Evolutionary conservation across 169 alveolate species (phyloP).

Genomic region (Plasmodium blacklocki): DNA sequence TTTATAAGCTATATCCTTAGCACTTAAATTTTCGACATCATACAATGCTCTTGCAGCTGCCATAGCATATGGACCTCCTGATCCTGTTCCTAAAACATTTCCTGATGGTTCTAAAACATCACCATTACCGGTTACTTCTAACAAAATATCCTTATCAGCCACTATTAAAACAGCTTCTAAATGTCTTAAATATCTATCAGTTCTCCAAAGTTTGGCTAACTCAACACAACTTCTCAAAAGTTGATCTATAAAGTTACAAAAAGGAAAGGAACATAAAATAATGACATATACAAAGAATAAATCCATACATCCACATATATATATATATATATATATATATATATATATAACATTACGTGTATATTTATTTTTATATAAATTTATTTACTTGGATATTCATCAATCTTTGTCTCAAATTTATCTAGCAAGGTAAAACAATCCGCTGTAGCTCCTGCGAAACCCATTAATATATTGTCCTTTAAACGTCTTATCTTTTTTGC

Average conservation of each 20-base stretch:
- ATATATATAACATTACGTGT: not conserved
- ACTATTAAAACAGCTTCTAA: conserved; percentile 87
- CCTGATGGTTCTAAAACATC: conserved; percentile 89
- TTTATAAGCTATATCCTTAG: conserved; percentile 84
- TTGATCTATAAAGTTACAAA: conserved; percentile 77
- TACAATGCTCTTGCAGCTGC: conserved; percentile 89
- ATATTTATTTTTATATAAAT: not conserved
- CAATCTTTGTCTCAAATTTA: conserved; percentile 86
- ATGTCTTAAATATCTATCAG: conserved; percentile 85
- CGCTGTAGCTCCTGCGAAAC: conserved; percentile 91
- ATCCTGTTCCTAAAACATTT: conserved; percentile 88
- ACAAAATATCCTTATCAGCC: conserved; percentile 84
- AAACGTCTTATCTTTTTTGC: conserved; percentile 82
- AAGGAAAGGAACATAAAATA: not conserved
- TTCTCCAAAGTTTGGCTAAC: conserved; percentile 89
- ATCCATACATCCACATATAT: not conserved
- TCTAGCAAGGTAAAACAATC: conserved; percentile 88
- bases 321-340: not conserved
- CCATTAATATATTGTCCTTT: conserved; percentile 80
- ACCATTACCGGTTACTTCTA: conserved; percentile 88
- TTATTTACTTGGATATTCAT: conserved; percentile 85
- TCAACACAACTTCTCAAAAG: conserved; percentile 89
- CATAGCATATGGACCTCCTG: conserved; percentile 91
- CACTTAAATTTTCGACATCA: conserved; percentile 82
- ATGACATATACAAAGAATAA: not conserved